Base-by-base conservation (phyloP, 2,329 filamentous ascomycete genomes). In the Trichoderma hamatum region DNA sequence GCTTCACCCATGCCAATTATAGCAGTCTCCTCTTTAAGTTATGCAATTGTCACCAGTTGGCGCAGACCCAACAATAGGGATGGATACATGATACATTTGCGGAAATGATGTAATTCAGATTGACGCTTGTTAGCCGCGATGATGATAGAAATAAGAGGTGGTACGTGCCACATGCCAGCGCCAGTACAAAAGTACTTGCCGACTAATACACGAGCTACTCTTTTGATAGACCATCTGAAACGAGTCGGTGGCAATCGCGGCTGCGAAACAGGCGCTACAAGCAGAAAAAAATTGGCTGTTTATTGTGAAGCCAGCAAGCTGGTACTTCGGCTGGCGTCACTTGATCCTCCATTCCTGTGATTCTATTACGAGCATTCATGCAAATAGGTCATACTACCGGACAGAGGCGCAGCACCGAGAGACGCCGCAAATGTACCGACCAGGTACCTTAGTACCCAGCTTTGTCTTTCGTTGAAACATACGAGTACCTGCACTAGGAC, bases 71-170 rank as follows among this genome's bases (percentile, higher is more conserved):
- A 69, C 67, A 69, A 69, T 69, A 69, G 60, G 43, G 56, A 67
- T 61, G 43, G 56, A 67, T 61, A 46, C 21, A 32, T 49, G 56
- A 61, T 61, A 46, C 21, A 49, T 49, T 24, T 51, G 59, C 46
- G 39, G 58, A 51, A 58, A 61, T 68, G 58, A 63, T 68, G 67
- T 68, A 68, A 68, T 63, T 69, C 59, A 63, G 60, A 58, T 43
- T 63, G 67, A 63, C 65, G 52, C 63, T 5, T 21, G 65, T 67
- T 67, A 67, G 65, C 65, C 65, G 65, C 65, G 56, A 67, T 46
- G 56, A 61, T 30, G 19, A 39, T 60, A 46, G 65, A 61, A 67
- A 61, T 60, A 67, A 67, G 56, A 67, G 65, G 55, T 60, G 65
- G 55, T 54, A 67, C 65, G 56, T 67, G 56, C 63, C 58, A 67